phyloP scores from a whole-genome alignment of 768 basidiomycete genomes.

The Leccinum incarnatum region DNA sequence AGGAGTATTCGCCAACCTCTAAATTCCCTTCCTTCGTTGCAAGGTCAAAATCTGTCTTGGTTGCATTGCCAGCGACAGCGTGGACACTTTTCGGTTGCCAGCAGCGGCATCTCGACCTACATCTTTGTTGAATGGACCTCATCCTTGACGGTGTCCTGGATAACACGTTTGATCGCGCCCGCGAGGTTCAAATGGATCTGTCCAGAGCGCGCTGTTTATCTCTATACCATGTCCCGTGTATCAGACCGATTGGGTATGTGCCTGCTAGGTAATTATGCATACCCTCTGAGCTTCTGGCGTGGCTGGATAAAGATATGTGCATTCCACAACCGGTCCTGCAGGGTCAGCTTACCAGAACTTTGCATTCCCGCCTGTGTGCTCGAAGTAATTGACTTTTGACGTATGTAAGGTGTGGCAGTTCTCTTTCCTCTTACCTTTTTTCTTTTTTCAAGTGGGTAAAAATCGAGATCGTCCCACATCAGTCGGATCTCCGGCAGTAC shows the following conservation, averaged over 20 bases:
- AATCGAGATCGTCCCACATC: neutral
- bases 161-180: conserved; percentile 7
- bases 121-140: conserved; percentile 5
- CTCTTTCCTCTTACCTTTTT: neutral
- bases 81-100: conserved; percentile 3
- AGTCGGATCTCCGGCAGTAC: neutral
- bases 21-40: conserved; percentile 21
- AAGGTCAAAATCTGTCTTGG: conserved; percentile 20
- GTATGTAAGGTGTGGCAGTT: neutral
- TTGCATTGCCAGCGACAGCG: conserved; percentile 1
- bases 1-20: conserved; percentile 14
- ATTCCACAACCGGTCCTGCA: conserved; percentile 3
- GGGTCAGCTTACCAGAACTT: conserved; percentile 15
- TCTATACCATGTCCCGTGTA: conserved; percentile 8
- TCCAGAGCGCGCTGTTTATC: conserved; percentile 17
- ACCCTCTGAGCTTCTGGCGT: conserved; percentile 1
- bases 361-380: neutral
- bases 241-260: conserved; percentile 6
- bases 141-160: conserved; percentile 14
- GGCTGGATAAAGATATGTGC: conserved; percentile 2
- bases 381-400: conserved; percentile 1
- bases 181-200: conserved; percentile 22
- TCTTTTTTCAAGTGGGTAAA: neutral
- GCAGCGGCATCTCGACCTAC: conserved; percentile 14
- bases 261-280: conserved; percentile 1